Percentiles rank a stretch among this genome's conserved stretches.
These are phyloP conservation scores for Rhizopogon roseolus DNA, from an alignment of 768 basidiomycete species.

Conservation along the genomic window DNA sequence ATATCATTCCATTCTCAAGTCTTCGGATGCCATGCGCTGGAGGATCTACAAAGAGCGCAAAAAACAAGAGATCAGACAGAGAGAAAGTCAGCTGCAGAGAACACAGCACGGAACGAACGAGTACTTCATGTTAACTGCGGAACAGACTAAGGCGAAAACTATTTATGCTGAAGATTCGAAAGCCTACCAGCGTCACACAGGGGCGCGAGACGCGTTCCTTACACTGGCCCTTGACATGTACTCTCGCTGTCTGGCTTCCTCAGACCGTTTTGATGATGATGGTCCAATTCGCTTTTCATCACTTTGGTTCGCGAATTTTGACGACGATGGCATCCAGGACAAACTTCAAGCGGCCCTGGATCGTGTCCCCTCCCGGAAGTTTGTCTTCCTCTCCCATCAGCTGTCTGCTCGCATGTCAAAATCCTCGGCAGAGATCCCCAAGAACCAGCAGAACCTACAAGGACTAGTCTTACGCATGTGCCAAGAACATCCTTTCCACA, in stretches of 20 bases:
- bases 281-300: slow-evolving; percentile 80
- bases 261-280: slow-evolving; percentile 72
- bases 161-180: slow-evolving; percentile 52
- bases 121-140: slow-evolving; percentile 28
- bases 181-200: slow-evolving; percentile 34
- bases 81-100: slow-evolving; percentile 32
- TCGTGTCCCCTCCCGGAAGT: slow-evolving; percentile 78
- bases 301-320: slow-evolving; percentile 89
- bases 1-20: slow-evolving; percentile 64
- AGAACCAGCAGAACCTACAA: slow-evolving; percentile 58
- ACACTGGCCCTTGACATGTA: slow-evolving; percentile 81
- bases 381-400: slow-evolving; percentile 91
- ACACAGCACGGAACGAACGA: slow-evolving; percentile 14
- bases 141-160: slow-evolving; percentile 38
- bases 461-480: slow-evolving; percentile 71
- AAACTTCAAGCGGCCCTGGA: slow-evolving; percentile 42
- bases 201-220: slow-evolving; percentile 57
- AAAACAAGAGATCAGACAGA: slow-evolving; percentile 57
- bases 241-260: slow-evolving; percentile 63
- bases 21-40: slow-evolving; percentile 65
- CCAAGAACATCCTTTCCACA: slow-evolving; percentile 90
- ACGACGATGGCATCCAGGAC: slow-evolving; percentile 44
- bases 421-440: slow-evolving; percentile 21
- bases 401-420: slow-evolving; percentile 82
- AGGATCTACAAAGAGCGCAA: slow-evolving; percentile 74